phyloP scores from a whole-genome alignment of 2,329 filamentous ascomycete species.

The Lachnellula willkommii region DNA sequence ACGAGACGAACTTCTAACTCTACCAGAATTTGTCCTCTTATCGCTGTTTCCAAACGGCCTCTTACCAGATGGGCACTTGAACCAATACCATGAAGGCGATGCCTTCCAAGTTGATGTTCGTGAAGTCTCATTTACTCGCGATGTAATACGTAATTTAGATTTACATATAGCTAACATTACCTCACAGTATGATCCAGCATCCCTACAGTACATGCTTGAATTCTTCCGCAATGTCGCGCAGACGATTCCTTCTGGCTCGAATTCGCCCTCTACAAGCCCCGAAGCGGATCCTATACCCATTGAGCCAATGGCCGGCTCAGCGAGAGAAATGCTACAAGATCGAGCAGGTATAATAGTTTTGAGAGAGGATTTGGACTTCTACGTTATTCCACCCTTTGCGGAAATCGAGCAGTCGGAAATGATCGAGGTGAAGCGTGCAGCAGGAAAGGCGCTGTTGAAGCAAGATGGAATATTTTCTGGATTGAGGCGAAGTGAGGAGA shows the following conservation, averaged over 20 bases:
- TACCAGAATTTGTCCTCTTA: conserved; percentile 93
- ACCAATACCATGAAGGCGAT: conserved; percentile 85
- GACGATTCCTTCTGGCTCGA: conserved; percentile 75
- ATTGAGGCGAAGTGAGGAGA: conserved; percentile 88
- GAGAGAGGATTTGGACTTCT: conserved; percentile 94
- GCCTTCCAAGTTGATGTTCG: conserved; percentile 96
- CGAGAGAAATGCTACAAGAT: conserved; percentile 74
- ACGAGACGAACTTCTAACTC: conserved; percentile 86
- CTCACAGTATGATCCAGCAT: conserved; percentile 86
- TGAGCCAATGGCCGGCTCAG: conserved; percentile 65
- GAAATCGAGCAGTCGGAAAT: conserved; percentile 86
- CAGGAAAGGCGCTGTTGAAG: conserved; percentile 75
- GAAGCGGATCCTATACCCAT: conserved; percentile 62
- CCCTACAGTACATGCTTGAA: conserved; percentile 97
- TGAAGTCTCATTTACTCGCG: conserved; percentile 35
- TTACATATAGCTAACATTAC: conserved; percentile 39
- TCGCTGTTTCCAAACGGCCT: conserved; percentile 99
- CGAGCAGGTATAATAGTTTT: conserved; percentile 95
- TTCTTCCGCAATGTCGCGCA: conserved; percentile 96
- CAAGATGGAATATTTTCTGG: conserved; percentile 97
- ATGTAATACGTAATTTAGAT: conserved; percentile 34
- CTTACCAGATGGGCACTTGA: conserved; percentile 93
- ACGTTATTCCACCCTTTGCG: conserved; percentile 80
- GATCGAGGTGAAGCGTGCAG: conserved; percentile 92
- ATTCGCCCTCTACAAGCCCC: conserved; percentile 59